Evolutionary conservation across 2,329 filamentous ascomycete genomes (phyloP).

Genomic region (Keithomyces neogunnii): DNA sequence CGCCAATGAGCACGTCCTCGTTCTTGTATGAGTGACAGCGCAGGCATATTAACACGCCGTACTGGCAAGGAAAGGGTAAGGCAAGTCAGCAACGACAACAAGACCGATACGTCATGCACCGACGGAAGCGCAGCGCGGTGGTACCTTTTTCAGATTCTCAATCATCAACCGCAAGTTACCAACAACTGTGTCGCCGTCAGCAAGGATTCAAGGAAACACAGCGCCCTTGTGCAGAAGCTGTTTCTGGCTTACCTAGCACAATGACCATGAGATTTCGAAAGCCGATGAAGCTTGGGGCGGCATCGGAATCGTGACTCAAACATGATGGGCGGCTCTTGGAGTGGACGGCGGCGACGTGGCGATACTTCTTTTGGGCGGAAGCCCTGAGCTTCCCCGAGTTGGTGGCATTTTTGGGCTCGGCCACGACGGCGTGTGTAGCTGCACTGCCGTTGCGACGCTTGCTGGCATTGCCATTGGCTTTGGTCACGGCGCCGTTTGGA

Average conservation of each 20-base stretch:
- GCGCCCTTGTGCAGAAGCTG: background rate
- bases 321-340: slow-evolving; percentile 63
- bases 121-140: no score
- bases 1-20: slow-evolving; percentile 67
- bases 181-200: slow-evolving; percentile 51
- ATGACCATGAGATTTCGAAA: slow-evolving; percentile 96
- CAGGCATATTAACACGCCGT: slow-evolving; percentile 89
- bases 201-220: background rate
- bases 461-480: slow-evolving; percentile 12
- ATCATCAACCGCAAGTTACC: slow-evolving; percentile 92
- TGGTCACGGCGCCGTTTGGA: slow-evolving; percentile 13
- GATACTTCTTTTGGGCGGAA: slow-evolving; percentile 57
- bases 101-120: no score
- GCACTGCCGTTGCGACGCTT: slow-evolving; percentile 5
- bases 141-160: slow-evolving; percentile 90
- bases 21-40: slow-evolving; percentile 79
- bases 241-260: slow-evolving; percentile 57
- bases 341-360: slow-evolving; percentile 86
- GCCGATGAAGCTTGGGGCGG: slow-evolving; percentile 76
- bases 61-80: slow-evolving; percentile 43
- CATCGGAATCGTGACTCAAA: slow-evolving; percentile 72
- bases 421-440: slow-evolving; percentile 17
- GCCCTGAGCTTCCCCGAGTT: slow-evolving; percentile 13
- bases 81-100: background rate
- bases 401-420: slow-evolving; percentile 15